phyloP scores from a whole-genome alignment of 1,284 basidiomycete species.

The Ceratobasidium sp. region DNA sequence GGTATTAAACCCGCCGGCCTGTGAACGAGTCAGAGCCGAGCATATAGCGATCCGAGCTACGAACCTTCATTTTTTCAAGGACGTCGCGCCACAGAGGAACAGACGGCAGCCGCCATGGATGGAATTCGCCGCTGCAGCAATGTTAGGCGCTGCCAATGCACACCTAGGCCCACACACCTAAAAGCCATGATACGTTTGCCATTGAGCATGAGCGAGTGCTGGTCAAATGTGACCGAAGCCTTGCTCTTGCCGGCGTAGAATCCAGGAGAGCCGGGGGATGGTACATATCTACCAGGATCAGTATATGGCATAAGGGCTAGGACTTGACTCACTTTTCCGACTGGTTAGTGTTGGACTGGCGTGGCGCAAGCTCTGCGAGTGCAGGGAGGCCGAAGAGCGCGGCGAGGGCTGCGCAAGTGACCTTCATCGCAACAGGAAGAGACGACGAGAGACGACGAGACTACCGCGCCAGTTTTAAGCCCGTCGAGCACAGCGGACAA shows the following conservation, averaged over 20 bases:
- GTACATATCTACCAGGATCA: slow-evolving; percentile 31
- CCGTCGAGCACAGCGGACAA: too few species aligned
- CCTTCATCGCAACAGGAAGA: slow-evolving; percentile 15
- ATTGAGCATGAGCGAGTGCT: slow-evolving; percentile 36
- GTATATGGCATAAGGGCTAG: neutral
- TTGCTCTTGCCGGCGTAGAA: slow-evolving; percentile 60
- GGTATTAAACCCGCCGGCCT: slow-evolving; percentile 46
- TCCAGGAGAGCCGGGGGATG: slow-evolving; percentile 51
- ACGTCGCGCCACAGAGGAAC: slow-evolving; percentile 44
- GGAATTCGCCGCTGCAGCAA: slow-evolving; percentile 30
- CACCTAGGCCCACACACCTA: neutral
- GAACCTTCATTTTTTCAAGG: slow-evolving; percentile 45
- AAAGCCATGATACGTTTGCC: slow-evolving; percentile 9
- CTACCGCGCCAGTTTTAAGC: neutral
- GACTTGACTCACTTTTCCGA: slow-evolving; percentile 15
- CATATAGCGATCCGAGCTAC: neutral
- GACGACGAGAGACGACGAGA: neutral
- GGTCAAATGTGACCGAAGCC: slow-evolving; percentile 56
- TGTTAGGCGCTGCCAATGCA: neutral
- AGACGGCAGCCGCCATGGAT: slow-evolving; percentile 43
- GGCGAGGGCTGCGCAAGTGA: slow-evolving; percentile 3
- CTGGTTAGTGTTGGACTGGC: slow-evolving; percentile 26
- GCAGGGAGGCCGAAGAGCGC: slow-evolving; percentile 11
- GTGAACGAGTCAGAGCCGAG: neutral
- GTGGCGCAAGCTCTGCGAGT: neutral